Conservation (phyloP, 495 filamentous ascomycete species). For the Glutinoglossum americanum region DNA sequence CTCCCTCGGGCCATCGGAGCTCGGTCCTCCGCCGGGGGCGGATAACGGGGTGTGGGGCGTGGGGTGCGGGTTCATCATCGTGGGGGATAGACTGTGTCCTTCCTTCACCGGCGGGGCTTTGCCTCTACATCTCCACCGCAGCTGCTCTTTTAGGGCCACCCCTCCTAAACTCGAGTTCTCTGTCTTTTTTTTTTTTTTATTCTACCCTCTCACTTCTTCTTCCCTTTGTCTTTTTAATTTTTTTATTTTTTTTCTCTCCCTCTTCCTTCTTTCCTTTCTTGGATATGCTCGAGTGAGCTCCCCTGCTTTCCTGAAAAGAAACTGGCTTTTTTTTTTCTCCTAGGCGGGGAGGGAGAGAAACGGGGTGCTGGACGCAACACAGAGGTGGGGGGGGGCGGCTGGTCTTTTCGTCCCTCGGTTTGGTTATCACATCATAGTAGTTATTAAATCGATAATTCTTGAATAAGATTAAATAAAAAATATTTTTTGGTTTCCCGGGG, state of each 20-base stretch:
- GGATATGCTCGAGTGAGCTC: not conserved
- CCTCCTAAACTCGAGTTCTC: constrained; percentile 1
- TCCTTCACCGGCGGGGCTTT: not conserved
- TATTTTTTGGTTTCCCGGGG: not conserved
- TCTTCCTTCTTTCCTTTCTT: not conserved
- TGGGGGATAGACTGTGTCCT: no score
- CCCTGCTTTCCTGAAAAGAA: no score
- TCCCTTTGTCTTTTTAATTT: not conserved
- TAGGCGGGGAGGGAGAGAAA: not conserved
- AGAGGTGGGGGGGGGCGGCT: not conserved
- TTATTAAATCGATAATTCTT: constrained; percentile 1
- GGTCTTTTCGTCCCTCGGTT: no score
- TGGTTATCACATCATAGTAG: not conserved
- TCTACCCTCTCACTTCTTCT: not conserved
- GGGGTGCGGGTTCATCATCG: not conserved
- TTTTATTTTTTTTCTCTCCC: not conserved
- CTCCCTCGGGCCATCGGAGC: not conserved
- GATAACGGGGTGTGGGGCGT: not conserved
- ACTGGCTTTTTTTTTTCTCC: not conserved
- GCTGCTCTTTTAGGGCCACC: not conserved
- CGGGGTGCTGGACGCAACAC: not conserved
- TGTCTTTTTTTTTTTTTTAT: not conserved
- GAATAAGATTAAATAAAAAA: not conserved
- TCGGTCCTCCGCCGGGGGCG: not conserved
- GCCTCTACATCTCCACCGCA: not conserved